Percentiles rank a stretch among this genome's conserved stretches.
phyloP scores from a whole-genome alignment of 208 protist genomes.

The Kentomonas sorsogonicus region DNA sequence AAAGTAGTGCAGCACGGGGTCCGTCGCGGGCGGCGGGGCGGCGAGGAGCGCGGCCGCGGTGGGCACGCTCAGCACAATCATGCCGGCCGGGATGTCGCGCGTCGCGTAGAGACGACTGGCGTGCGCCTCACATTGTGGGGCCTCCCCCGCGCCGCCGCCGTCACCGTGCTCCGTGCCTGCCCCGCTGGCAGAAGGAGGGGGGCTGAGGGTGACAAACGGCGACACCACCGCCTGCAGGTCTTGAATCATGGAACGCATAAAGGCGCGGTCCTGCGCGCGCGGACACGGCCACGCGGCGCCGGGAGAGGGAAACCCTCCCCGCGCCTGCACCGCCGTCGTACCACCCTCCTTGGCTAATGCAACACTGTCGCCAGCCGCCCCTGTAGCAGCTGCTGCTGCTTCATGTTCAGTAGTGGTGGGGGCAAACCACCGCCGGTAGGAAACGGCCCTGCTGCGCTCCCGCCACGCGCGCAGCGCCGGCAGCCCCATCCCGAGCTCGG shows the following conservation, averaged over 20 bases:
- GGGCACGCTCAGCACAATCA: constrained; percentile 73
- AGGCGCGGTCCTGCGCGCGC: constrained; percentile 34
- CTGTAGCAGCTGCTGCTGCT: too few relatives aligned
- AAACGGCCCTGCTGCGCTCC: constrained; percentile 9
- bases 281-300: constrained; percentile 26
- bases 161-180: too few relatives aligned
- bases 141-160: too few relatives aligned
- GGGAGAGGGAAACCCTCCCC: background rate
- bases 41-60: constrained; percentile 65
- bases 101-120: constrained; percentile 60
- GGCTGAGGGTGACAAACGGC: constrained; percentile 56
- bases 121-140: too few relatives aligned
- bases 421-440: constrained; percentile 34
- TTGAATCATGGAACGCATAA: constrained; percentile 33
- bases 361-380: too few relatives aligned
- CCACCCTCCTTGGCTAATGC: too few relatives aligned
- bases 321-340: background rate
- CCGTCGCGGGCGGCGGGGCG: constrained; percentile 40
- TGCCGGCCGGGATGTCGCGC: constrained; percentile 46
- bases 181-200: too few relatives aligned
- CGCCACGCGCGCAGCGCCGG: constrained; percentile 47
- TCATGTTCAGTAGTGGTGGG: too few relatives aligned
- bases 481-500: constrained; percentile 55
- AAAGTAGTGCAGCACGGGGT: constrained; percentile 55
- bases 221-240: constrained; percentile 51